phyloP scores from a whole-genome alignment of 345 rosid species.

The Fremontodendron californicum region DNA sequence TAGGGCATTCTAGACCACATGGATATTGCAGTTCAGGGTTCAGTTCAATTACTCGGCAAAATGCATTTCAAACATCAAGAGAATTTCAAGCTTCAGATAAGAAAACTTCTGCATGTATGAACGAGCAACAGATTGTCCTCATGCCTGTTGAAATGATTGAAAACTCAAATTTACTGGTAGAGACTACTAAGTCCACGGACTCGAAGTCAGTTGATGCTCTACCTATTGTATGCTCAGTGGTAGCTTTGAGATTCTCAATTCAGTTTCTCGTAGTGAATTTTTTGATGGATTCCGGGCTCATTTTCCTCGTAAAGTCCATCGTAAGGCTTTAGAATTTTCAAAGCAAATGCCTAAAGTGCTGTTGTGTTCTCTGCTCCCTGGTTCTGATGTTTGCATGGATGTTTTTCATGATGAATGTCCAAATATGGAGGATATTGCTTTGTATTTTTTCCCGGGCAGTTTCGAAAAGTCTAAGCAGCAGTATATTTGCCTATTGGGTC shows the following conservation, averaged over 20 bases:
- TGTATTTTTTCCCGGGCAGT: constrained; percentile 26
- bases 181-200: background rate
- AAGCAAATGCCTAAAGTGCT: constrained; percentile 24
- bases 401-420: constrained; percentile 21
- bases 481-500: background rate
- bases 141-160: background rate
- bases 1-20: background rate
- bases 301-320: constrained; percentile 15
- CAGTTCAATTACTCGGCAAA: background rate
- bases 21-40: background rate
- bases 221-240: constrained; percentile 7
- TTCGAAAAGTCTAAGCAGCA: constrained; percentile 8
- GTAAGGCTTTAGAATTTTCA: constrained; percentile 22
- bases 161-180: background rate
- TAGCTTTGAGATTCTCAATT: constrained; percentile 18
- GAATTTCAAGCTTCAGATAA: background rate
- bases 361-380: constrained; percentile 18
- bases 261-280: constrained; percentile 1
- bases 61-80: background rate
- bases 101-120: background rate
- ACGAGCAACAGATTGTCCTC: background rate
- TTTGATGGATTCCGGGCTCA: constrained; percentile 30
- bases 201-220: background rate
- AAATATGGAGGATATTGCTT: constrained; percentile 20
- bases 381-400: constrained; percentile 5